These are phyloP conservation scores for Pneumocystis murina DNA, from an alignment of 1,139 yeast species.

Conservation along the genomic window DNA sequence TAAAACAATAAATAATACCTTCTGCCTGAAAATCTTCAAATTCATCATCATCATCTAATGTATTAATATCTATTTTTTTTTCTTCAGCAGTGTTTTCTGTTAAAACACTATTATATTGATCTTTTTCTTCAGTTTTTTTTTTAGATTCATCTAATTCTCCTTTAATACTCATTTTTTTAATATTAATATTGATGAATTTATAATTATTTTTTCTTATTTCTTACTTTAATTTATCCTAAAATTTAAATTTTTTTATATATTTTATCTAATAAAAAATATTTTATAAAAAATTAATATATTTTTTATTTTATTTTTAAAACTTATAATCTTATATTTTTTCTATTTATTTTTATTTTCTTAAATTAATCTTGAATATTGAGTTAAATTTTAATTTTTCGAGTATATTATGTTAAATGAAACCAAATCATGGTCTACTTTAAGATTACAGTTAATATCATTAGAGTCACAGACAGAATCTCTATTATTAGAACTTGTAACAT, in stretches of 20 bases:
- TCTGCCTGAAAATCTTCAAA: slow-evolving; percentile 91
- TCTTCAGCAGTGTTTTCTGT: not conserved
- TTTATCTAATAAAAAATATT: too few relatives aligned
- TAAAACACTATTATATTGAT: not conserved
- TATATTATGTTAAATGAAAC: slow-evolving; percentile 13
- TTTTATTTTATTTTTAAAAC: too few relatives aligned
- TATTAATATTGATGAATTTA: not conserved
- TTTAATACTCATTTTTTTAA: not conserved
- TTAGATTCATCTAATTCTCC: not conserved
- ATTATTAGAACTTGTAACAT: slow-evolving; percentile 38
- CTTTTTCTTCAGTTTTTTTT: not conserved
- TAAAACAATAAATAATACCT: slow-evolving; percentile 24
- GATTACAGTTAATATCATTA: slow-evolving; percentile 40
- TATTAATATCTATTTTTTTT: not conserved
- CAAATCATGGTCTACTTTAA: slow-evolving; percentile 33
- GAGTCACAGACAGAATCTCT: slow-evolving; percentile 42
- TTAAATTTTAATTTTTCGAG: not conserved
- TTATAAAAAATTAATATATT: too few relatives aligned
- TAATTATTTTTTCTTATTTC: too few relatives aligned
- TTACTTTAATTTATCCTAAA: too few relatives aligned
- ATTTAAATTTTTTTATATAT: too few relatives aligned
- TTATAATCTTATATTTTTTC: too few relatives aligned
- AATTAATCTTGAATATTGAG: too few relatives aligned
- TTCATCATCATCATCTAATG: slow-evolving; percentile 46
- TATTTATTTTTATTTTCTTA: too few relatives aligned